A percentile compares a stretch with the other conserved stretches of the same genome.
Conservation (phyloP, 176 grass and related monocot species). For the Zizania latifolia region DNA sequence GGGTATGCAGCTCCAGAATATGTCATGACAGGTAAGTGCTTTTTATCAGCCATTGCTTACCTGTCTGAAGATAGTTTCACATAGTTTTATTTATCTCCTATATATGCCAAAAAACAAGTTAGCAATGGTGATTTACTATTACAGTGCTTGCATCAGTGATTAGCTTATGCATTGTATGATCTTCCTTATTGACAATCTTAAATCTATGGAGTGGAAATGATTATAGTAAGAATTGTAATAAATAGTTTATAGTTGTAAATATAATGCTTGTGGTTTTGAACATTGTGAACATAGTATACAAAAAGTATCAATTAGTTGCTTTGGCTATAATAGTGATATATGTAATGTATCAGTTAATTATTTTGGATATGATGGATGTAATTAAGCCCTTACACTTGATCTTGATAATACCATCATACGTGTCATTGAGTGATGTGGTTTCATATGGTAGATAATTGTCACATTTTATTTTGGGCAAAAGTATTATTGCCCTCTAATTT, state of each 20-base stretch:
- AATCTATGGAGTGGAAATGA: neutral
- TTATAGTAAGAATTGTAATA: neutral
- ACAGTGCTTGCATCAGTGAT: neutral
- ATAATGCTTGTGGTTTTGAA: neutral
- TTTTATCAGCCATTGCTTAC: neutral
- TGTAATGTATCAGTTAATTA: neutral
- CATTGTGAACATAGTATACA: neutral
- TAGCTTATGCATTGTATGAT: neutral
- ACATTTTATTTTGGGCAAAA: neutral
- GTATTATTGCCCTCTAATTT: neutral
- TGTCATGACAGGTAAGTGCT: conserved; percentile 67
- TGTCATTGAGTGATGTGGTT: neutral
- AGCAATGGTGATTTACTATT: neutral
- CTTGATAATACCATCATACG: neutral
- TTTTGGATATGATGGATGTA: neutral
- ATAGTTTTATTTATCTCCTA: neutral
- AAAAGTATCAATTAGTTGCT: neutral
- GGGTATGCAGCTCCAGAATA: conserved; percentile 88
- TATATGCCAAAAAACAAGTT: neutral
- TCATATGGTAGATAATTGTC: neutral
- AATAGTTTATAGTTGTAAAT: neutral
- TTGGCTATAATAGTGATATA: neutral
- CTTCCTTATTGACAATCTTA: neutral
- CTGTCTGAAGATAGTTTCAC: neutral
- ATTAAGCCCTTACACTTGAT: neutral